These are phyloP conservation scores for Lepidium sativum DNA, from an alignment of 345 rosid genomes.

Conservation along the genomic window DNA sequence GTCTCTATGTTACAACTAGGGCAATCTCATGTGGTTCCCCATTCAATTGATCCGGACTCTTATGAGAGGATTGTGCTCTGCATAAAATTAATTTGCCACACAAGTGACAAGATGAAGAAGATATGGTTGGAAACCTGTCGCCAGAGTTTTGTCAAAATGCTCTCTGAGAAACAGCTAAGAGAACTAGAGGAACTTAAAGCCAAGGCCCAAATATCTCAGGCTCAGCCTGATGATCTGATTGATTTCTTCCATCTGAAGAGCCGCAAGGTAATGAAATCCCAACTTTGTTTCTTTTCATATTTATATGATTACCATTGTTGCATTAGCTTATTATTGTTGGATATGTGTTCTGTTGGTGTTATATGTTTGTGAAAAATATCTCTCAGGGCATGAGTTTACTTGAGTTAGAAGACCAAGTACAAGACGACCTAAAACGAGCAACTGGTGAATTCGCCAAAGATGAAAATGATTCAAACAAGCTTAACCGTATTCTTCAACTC, in stretches of 20 bases:
- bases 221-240: slow-evolving; percentile 92
- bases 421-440: slow-evolving; percentile 92
- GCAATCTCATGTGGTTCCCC: slow-evolving; percentile 63
- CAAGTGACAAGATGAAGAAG: slow-evolving; percentile 67
- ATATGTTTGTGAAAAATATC: not conserved
- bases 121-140: slow-evolving; percentile 88
- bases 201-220: slow-evolving; percentile 71
- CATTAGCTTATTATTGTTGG: not conserved
- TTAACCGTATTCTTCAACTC: slow-evolving; percentile 88
- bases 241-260: slow-evolving; percentile 95
- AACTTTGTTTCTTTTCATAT: not conserved
- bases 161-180: slow-evolving; percentile 70
- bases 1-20: slow-evolving; percentile 84
- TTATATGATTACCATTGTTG: not conserved
- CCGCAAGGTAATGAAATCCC: slow-evolving; percentile 52
- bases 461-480: slow-evolving; percentile 82
- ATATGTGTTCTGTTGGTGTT: not conserved
- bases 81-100: slow-evolving; percentile 62
- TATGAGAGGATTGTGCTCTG: slow-evolving; percentile 71
- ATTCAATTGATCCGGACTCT: slow-evolving; percentile 77
- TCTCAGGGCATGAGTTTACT: slow-evolving; percentile 92
- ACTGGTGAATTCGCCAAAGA: slow-evolving; percentile 90
- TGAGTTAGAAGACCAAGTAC: slow-evolving; percentile 94
- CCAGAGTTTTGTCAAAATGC: slow-evolving; percentile 85
- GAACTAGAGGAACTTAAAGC: slow-evolving; percentile 83